Base-by-base conservation (phyloP, 2,329 filamentous ascomycete species). In the Arthrobotrys iridis region DNA sequence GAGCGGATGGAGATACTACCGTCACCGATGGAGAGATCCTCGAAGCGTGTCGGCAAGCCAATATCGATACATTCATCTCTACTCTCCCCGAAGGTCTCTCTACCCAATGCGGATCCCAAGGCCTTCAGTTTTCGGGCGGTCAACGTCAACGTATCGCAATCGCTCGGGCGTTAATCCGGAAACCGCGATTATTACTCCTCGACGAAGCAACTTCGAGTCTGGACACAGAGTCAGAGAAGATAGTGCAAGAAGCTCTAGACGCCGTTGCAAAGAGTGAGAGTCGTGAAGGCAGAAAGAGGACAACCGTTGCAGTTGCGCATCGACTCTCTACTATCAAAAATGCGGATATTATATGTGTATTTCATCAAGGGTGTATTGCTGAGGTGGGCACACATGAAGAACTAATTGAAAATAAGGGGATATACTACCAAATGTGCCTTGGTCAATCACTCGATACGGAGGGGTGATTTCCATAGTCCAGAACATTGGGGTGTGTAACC, bases 291-390 rank as follows among this genome's bases (percentile, higher is more conserved):
- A 22, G 46, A 33, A 65, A 57, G 26, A 86, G 86, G 5, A 89
- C 92, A 1, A 91, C 91, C 75, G 84, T 95, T 2, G 90, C 91
- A 1, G 91, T 95, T 8, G 92, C 92, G 0, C 82, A 67, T 28
- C 22, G 83, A 1, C 68, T 84, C 10, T 80, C 78, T 8, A 83
- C 82, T 0, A 80, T 84, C 28, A 79, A 79, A 30, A 77, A 80
- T 40, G 82, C 81, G 1, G 80, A 82, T 68, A 71, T 81, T 8
- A 82, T 82, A 41, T 82, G 79, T 71, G 83, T 84, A 22, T 79
- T 84, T 64, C 80, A 81, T 24, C 79, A 81, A 4, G 83, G 83
- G 1, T 78, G 65, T 40, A 80, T 84, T 35, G 80, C 80, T n/a
- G 83, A 84, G 74, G 79, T 77, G 15, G 83, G 83, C 1, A 82